Base-by-base conservation (phyloP, 495 filamentous ascomycete genomes). In the Aspergillus wentii region DNA sequence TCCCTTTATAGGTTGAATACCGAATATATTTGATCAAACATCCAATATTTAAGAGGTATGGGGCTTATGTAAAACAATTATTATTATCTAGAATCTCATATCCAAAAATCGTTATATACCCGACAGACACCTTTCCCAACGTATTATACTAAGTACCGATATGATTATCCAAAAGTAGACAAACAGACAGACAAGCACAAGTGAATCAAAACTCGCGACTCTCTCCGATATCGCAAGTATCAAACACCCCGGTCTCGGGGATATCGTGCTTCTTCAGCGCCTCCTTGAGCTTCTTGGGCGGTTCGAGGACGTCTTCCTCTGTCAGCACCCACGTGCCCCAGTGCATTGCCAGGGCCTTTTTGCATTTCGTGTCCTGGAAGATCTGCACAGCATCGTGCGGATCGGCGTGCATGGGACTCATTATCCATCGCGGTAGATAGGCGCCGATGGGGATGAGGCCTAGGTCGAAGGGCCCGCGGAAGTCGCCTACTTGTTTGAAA, bases 281-380 rank as follows among this genome's bases (percentile, higher is more conserved):
- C 50, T 83, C 64, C 55, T 74, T 83, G 42, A 97, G 61, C 58
- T 86, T 62, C 61, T 60, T 61, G 4, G 90, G 89, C 14, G 91
- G 91, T 63, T 95, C 88, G 32, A 90, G 62, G 9, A 92, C 80
- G 48, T 87, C 83, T 60, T 97, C 91, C 41, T 78, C 75, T 0
- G 91, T 95, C 44, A 97, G 57, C 6, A 88, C 82, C 88, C 90
- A 96, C 0, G 88, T 88, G 17, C 79, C 90, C 91, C 91, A 97
- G 52, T 97, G 91, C 43, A 97, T 95, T 10, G 75, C 91, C 68
- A 97, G 75, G 13, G 90, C 91, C 30, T 66, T 71, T 54, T 80
- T 74, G 65, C 92, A 98, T 44, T 77, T 76, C 13, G 88, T 95
- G 46, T 96, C 92, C 22, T 67, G 59, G 66, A 95, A 95, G 43